These are phyloP conservation scores for Periconia macrospinosa DNA, from an alignment of 2,329 filamentous ascomycete species.

Conservation along the genomic window DNA sequence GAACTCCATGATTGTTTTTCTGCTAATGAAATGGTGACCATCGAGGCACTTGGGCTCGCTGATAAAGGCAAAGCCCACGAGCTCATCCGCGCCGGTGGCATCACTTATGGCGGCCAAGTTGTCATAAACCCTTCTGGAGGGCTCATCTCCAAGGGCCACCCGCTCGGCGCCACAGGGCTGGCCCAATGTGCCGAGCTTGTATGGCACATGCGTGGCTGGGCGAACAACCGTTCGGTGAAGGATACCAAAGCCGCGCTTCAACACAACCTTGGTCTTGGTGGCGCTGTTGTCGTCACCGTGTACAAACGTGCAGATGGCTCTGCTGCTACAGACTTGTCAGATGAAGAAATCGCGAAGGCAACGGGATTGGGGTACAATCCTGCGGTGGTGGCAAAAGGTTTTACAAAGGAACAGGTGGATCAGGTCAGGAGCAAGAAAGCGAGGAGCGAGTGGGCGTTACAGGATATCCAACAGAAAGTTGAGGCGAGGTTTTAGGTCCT, in stretches of 20 bases:
- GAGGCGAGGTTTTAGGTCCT: slow-evolving; percentile 62
- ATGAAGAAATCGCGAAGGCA: slow-evolving; percentile 64
- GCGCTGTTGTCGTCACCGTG: slow-evolving; percentile 86
- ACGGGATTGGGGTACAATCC: slow-evolving; percentile 87
- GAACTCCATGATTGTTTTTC: slow-evolving; percentile 98
- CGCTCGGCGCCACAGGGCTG: slow-evolving; percentile 89
- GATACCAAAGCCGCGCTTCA: slow-evolving; percentile 76
- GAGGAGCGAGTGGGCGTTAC: slow-evolving; percentile 71
- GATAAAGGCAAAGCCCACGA: slow-evolving; percentile 86
- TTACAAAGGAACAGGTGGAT: slow-evolving; percentile 75
- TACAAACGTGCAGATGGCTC: slow-evolving; percentile 82
- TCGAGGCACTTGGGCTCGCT: slow-evolving; percentile 80
- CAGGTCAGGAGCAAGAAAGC: slow-evolving; percentile 70
- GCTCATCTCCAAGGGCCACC: slow-evolving; percentile 94
- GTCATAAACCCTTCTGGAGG: slow-evolving; percentile 93
- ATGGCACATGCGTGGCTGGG: slow-evolving; percentile 95
- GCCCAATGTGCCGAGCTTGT: slow-evolving; percentile 94
- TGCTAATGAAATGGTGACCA: slow-evolving; percentile 87
- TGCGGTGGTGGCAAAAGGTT: slow-evolving; percentile 84
- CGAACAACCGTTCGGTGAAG: slow-evolving; percentile 77
- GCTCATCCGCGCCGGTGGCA: slow-evolving; percentile 81
- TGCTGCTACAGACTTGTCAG: slow-evolving; percentile 61
- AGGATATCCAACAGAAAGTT: slow-evolving; percentile 75
- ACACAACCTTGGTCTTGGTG: slow-evolving; percentile 91
- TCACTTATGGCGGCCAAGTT: slow-evolving; percentile 82